Evolutionary conservation across 805 yeast species (phyloP), one percentile per base, ranked within the genome.

Genomic region (Candida coquimbonensis): DNA sequence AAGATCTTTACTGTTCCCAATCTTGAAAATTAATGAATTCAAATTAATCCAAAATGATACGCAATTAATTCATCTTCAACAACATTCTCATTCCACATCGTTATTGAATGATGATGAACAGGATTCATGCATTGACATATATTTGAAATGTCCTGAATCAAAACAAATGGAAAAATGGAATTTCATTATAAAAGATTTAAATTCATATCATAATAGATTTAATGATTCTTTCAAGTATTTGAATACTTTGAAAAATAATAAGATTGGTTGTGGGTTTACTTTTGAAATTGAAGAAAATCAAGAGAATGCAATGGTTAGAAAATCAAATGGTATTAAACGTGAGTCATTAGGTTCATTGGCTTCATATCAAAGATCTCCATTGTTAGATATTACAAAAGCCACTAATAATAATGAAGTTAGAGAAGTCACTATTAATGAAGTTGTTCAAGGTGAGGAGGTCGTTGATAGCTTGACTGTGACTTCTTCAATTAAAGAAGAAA

Each of bases 161-260:
- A 46, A 48, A 13, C 62, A 58, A 34, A 53, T 52, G 52, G 29
- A 48, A 9, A 48, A 50, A 24, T 58, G 62, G 62, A 56, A 53
- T 37, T 24, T 38, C 3, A 38, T 43, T 5, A 42, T 55, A 25
- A 14, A 29, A 1, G 43, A 38, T 3, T 24, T 55, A 13, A 41
- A 50, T 32, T 40, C 46, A 6, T 36, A 45, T 37, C 5, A 48
- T 39, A 26, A 37, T 29, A 29, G 12, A 19, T 21, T 52, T 48
- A 24, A 33, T 12, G 6, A n/a, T 19, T 9, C 45, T 44, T 24
- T 52, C 40, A 9, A 43, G 5, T 46, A 44, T 40, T 41, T 54
- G 21, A 26, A 45, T 7, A n/a, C 19, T 12, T 36, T 54, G 37
- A 51, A 51, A 38, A 44, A 31, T 9, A 49, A 46, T 1, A 50